These are phyloP conservation scores for Boletus subluridellus DNA, from an alignment of 1,284 basidiomycete genomes.

Conservation along the genomic window DNA sequence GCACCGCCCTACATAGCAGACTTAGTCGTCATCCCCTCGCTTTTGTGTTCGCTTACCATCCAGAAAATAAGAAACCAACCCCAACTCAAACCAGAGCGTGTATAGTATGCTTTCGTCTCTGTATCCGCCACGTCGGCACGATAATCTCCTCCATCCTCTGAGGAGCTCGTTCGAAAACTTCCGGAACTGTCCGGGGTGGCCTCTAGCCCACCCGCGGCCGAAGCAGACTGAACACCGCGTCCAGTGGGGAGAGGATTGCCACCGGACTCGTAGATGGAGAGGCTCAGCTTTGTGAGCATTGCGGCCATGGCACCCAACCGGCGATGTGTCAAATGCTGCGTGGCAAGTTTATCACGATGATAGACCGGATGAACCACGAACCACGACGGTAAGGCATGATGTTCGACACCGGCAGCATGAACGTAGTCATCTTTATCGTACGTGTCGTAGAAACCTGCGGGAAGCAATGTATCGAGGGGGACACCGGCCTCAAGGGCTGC, in stretches of 20 bases:
- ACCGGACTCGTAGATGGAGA: conserved; percentile 33
- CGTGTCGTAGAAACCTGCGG: conserved; percentile 34
- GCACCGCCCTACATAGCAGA: conserved; percentile 44
- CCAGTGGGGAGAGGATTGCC: conserved; percentile 4
- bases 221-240: not conserved
- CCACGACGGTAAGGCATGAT: conserved; percentile 14
- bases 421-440: conserved; percentile 4
- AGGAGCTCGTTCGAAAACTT: conserved; percentile 13
- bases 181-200: conserved; percentile 2
- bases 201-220: not conserved
- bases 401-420: not conserved
- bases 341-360: conserved; percentile 1
- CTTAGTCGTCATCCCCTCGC: not conserved
- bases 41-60: conserved; percentile 39
- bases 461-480: conserved; percentile 50
- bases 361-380: conserved; percentile 25
- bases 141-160: conserved; percentile 16
- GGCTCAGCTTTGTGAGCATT: conserved; percentile 47
- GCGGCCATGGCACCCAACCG: conserved; percentile 51
- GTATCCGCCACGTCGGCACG: conserved; percentile 22
- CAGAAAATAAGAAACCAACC: conserved; percentile 55
- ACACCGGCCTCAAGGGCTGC: conserved; percentile 64
- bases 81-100: conserved; percentile 48
- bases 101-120: conserved; percentile 47
- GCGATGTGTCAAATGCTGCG: conserved; percentile 33